Evolutionary conservation across 2,329 filamentous ascomycete genomes (phyloP).

Genomic region (Colletotrichum musicola): DNA sequence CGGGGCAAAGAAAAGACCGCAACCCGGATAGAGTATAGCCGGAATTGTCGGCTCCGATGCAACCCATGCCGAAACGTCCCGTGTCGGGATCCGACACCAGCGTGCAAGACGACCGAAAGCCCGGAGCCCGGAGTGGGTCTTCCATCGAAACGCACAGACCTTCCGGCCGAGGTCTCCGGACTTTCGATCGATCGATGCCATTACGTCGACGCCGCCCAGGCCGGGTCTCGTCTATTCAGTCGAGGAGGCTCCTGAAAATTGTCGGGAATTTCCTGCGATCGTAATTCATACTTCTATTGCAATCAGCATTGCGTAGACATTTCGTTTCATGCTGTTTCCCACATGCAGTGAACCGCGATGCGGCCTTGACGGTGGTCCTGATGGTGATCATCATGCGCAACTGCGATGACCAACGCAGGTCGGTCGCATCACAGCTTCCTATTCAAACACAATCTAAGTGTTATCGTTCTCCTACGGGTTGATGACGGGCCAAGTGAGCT

Average conservation of each 20-base stretch:
- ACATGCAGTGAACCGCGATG: too few relatives aligned
- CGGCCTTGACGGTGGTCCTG: not conserved
- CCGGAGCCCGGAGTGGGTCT: not conserved
- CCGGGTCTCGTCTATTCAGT: not conserved
- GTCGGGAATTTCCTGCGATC: not conserved
- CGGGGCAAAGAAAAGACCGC: not conserved
- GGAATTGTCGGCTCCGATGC: not conserved
- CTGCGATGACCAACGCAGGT: not conserved
- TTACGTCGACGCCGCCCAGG: constrained; percentile 2
- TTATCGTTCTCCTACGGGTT: not conserved
- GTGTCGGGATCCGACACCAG: not conserved
- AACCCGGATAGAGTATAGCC: not conserved
- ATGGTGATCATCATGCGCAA: not conserved
- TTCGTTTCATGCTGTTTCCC: too few relatives aligned
- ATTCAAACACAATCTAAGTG: not conserved
- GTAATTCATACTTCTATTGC: not conserved
- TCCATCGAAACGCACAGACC: constrained; percentile 18
- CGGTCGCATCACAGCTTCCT: not conserved
- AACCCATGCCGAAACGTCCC: not conserved
- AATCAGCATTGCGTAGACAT: not conserved
- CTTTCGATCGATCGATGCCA: constrained; percentile 10
- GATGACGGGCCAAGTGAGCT: not conserved
- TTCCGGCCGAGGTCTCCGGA: not conserved
- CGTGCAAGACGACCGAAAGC: not conserved
- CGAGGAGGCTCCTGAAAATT: not conserved